Evolutionary conservation across 192 early-diverging fungal species (phyloP).

Genomic region (Entomortierella chlamydospora): DNA sequence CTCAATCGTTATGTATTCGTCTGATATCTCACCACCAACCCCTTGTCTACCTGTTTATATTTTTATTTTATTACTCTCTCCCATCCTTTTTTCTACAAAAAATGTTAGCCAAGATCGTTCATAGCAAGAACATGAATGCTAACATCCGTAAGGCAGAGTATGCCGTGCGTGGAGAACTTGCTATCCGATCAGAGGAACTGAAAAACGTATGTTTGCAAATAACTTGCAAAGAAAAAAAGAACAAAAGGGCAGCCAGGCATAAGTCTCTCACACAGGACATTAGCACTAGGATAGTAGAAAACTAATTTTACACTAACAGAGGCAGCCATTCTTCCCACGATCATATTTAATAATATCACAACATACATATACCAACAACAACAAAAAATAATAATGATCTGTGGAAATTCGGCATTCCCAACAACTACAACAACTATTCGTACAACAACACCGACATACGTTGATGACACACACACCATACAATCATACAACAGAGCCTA

Average conservation of each 20-base stretch:
- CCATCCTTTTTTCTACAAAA: background rate
- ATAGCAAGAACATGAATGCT: slow-evolving; percentile 77
- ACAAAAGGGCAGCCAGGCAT: too few relatives aligned
- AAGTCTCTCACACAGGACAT: too few relatives aligned
- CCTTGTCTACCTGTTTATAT: background rate
- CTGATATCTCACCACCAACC: background rate
- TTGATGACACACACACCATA: background rate
- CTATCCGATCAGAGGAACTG: slow-evolving; percentile 92
- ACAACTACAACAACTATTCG: background rate
- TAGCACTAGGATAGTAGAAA: too few relatives aligned
- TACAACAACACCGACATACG: too few relatives aligned
- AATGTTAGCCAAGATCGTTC: slow-evolving; percentile 70
- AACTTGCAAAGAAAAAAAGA: background rate
- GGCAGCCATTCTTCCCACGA: slow-evolving; percentile 30
- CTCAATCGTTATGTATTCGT: too few relatives aligned
- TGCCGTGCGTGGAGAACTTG: slow-evolving; percentile 95
- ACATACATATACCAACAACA: background rate
- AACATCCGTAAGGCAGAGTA: slow-evolving; percentile 85
- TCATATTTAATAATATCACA: slow-evolving; percentile 8
- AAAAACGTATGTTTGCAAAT: slow-evolving; percentile 54
- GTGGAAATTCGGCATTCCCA: slow-evolving; percentile 4
- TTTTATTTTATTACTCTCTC: background rate
- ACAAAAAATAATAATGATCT: background rate
- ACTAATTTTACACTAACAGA: background rate
- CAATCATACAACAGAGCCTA: background rate